Conservation (phyloP, 257 asterid species). For the Knoxia roxburghii region DNA sequence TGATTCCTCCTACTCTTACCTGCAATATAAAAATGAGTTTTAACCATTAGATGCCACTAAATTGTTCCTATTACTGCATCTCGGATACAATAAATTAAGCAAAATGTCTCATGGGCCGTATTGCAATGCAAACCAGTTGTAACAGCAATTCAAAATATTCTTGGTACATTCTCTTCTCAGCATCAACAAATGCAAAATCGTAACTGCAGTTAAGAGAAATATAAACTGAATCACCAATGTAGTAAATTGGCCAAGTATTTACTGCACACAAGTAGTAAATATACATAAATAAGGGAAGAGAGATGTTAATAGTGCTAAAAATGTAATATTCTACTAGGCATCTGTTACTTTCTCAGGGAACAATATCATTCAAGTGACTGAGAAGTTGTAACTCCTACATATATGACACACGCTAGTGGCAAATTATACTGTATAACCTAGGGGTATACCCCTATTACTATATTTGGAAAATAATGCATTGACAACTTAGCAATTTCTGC, state of each 20-base stretch:
- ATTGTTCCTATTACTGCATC: background rate
- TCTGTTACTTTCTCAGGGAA: background rate
- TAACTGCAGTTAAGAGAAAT: constrained; percentile 42
- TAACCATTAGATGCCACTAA: background rate
- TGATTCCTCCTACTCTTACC: constrained; percentile 85
- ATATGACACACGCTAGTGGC: no score
- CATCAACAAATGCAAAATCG: constrained; percentile 92
- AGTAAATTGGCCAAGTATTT: background rate
- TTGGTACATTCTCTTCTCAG: constrained; percentile 89
- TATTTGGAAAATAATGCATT: no score
- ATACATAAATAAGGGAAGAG: background rate
- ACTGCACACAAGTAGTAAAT: background rate
- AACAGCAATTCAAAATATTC: constrained; percentile 82
- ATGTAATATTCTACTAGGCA: background rate
- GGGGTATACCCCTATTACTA: no score
- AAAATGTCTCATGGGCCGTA: background rate
- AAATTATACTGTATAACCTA: no score
- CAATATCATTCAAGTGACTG: no score
- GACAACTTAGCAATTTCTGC: no score
- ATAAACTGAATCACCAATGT: background rate
- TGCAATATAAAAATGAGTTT: constrained; percentile 10
- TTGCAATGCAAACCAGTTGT: constrained; percentile 50
- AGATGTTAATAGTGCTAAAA: background rate
- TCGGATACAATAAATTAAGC: background rate
- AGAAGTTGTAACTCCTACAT: no score